These are phyloP conservation scores for Stereum hirsutum DNA, from an alignment of 1,284 basidiomycete genomes.

Conservation along the genomic window DNA sequence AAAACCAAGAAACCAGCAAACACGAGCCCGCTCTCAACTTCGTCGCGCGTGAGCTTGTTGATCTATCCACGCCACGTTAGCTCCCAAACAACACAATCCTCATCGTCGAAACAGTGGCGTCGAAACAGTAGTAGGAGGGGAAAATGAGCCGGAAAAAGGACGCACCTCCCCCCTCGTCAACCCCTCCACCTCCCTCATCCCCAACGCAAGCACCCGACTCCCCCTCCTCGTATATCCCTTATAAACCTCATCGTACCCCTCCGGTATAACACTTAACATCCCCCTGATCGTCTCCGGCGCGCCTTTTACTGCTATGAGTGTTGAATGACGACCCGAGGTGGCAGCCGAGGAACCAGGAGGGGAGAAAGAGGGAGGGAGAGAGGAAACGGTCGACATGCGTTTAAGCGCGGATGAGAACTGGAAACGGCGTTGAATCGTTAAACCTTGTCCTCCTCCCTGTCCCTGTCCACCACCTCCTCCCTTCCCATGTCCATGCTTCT, in stretches of 20 bases:
- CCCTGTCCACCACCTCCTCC: too few species aligned
- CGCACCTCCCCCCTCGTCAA: slow-evolving; percentile 59
- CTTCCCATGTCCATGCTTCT: too few species aligned
- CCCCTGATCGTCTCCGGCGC: slow-evolving; percentile 89
- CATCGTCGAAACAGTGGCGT: too few species aligned
- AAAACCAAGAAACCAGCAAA: slow-evolving; percentile 95
- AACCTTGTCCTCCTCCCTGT: too few species aligned
- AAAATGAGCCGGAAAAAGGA: neutral
- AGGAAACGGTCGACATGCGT: slow-evolving; percentile 88
- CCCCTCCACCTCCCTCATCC: slow-evolving; percentile 71
- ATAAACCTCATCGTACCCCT: slow-evolving; percentile 84
- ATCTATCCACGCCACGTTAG: slow-evolving; percentile 41
- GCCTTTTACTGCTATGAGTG: slow-evolving; percentile 81
- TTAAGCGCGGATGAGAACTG: slow-evolving; percentile 95
- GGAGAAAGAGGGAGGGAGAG: slow-evolving; percentile 51
- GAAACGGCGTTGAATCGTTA: slow-evolving; percentile 85
- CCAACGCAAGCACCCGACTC: slow-evolving; percentile 86
- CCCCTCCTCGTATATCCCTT: slow-evolving; percentile 89
- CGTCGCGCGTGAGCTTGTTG: slow-evolving; percentile 72
- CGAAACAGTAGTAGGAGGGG: neutral
- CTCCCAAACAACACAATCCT: neutral
- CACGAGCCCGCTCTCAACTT: slow-evolving; percentile 67
- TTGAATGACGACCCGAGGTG: slow-evolving; percentile 37
- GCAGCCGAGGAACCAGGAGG: too few species aligned
- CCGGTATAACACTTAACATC: slow-evolving; percentile 73